Evolutionary conservation across 306 rosid species (phyloP).

Genomic region (Leucaena leucocephala): DNA sequence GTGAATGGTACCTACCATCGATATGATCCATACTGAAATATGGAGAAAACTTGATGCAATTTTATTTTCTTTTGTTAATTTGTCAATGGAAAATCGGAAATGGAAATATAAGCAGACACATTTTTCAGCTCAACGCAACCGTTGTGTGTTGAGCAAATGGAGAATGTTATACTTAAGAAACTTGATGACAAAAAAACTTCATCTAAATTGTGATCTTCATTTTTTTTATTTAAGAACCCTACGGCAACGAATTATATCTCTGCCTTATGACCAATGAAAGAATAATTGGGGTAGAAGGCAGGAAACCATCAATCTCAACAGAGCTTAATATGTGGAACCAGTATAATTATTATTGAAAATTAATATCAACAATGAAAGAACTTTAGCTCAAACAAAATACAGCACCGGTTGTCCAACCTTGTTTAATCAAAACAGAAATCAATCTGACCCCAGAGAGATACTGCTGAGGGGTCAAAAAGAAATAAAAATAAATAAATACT

Average conservation of each 20-base stretch:
- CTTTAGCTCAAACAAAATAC: conserved; percentile 45
- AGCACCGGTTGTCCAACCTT: conserved; percentile 35
- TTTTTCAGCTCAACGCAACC: background rate
- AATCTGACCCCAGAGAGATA: conserved; percentile 29
- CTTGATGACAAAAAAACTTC: background rate
- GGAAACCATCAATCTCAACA: background rate
- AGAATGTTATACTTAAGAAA: no score
- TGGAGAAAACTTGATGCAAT: background rate
- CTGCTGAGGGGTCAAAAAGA: conserved; percentile 23
- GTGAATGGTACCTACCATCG: background rate
- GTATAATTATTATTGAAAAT: conserved; percentile 37
- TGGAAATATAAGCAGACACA: background rate
- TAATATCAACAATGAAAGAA: conserved; percentile 38
- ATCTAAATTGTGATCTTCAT: background rate
- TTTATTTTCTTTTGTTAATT: background rate
- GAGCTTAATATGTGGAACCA: conserved; percentile 27
- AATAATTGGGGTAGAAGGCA: background rate
- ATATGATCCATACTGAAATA: background rate
- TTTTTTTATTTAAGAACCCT: background rate
- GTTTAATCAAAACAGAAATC: conserved; percentile 31
- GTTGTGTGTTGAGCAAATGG: background rate
- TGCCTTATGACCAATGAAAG: background rate
- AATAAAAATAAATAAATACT: conserved; percentile 22
- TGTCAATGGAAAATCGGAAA: background rate
- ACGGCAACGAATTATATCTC: background rate